phyloP scores from a whole-genome alignment of 176 grass and related monocot genomes.

The Aegilops tauschii region DNA sequence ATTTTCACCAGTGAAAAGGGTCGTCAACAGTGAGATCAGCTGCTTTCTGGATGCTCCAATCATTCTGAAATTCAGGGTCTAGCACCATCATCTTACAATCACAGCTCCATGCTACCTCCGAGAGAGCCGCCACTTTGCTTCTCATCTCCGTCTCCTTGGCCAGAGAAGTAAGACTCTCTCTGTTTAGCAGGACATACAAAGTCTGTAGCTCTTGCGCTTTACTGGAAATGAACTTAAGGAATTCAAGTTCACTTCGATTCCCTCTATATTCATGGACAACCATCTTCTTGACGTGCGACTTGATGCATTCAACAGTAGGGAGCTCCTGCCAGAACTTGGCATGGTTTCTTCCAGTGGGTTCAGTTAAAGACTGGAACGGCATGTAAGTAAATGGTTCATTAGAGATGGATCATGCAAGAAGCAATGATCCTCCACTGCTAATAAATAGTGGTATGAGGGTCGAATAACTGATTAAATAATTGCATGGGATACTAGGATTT shows the following conservation, averaged over 20 bases:
- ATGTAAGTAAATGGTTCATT: not conserved
- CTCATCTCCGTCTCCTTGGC: not conserved
- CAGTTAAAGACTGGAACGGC: not conserved
- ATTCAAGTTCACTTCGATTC: not conserved
- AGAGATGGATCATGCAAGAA: too few relatives aligned
- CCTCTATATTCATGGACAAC: not conserved
- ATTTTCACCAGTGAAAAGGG: not conserved
- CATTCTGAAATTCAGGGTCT: not conserved
- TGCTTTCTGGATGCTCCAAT: not conserved
- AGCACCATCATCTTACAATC: not conserved
- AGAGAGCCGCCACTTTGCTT: not conserved
- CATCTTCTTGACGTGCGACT: not conserved
- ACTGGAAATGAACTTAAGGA: not conserved
- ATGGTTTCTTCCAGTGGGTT: not conserved
- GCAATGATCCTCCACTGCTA: too few relatives aligned
- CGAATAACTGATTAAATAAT: not conserved
- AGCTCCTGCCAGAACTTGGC: slow-evolving; percentile 9
- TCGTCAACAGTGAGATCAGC: not conserved
- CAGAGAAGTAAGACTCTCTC: not conserved
- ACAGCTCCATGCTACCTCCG: not conserved
- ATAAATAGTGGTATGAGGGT: not conserved
- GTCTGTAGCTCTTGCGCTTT: not conserved
- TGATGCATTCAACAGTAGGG: not conserved
- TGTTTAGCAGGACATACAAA: not conserved
- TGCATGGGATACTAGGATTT: not conserved